A percentile compares a stretch with the other conserved stretches of the same genome.
phyloP scores from a whole-genome alignment of 495 filamentous ascomycete species.

The Daldinia decipiens region DNA sequence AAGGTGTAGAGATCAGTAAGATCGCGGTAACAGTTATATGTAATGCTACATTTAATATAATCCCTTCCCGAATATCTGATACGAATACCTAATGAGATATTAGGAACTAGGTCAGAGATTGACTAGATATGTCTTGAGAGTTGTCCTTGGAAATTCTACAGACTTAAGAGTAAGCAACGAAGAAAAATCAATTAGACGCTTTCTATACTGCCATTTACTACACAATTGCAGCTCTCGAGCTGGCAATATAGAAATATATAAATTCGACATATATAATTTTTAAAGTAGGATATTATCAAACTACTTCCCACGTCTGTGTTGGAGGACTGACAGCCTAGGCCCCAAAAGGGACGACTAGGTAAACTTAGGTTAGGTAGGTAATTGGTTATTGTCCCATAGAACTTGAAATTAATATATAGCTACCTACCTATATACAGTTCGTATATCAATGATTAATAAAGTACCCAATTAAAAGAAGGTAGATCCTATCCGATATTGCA shows the following conservation, averaged over 20 bases:
- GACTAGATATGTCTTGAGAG: neutral
- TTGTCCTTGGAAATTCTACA: neutral
- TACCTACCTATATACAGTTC: neutral
- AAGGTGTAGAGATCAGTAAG: neutral
- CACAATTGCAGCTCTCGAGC: too few relatives aligned
- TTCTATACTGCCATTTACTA: too few relatives aligned
- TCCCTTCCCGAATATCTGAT: neutral
- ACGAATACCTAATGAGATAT: neutral
- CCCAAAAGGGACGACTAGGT: too few relatives aligned
- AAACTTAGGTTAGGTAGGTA: too few relatives aligned
- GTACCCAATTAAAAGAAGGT: neutral
- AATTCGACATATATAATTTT: too few relatives aligned
- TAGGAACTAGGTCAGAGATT: neutral
- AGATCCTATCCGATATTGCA: neutral
- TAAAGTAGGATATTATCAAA: too few relatives aligned
- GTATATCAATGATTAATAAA: neutral
- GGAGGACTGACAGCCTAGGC: too few relatives aligned
- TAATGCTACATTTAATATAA: neutral
- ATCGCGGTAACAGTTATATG: neutral
- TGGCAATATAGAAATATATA: too few relatives aligned
- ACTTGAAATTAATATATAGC: neutral
- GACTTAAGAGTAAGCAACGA: too few relatives aligned
- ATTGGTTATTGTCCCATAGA: too few relatives aligned
- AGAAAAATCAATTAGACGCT: too few relatives aligned
- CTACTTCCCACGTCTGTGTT: too few relatives aligned